Base-by-base conservation (phyloP, 1,284 basidiomycete species). In the Puccinia horiana region DNA sequence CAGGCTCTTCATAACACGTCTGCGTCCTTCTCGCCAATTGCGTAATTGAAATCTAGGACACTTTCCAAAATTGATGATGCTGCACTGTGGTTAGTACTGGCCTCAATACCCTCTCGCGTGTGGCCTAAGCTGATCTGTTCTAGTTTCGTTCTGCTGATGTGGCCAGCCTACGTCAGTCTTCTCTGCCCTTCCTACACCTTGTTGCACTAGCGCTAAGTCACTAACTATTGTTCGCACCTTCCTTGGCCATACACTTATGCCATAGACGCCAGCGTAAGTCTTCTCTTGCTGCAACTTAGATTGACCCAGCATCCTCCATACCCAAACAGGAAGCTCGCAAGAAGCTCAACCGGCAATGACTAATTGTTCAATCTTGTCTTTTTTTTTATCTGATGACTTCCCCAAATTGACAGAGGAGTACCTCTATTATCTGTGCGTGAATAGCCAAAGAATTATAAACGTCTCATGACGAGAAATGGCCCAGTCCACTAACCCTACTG, bases 101-200 rank as follows among this genome's bases (percentile, higher is more conserved):
- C 61, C 32, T 81, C 56, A 52, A 54, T 56, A 37, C 61, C 58
- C 47, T 63, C 56, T 35, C 67, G 37, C 42, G 72, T 75, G 61
- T 52, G 80, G 37, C 44, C 80, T 47, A 65, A 44, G 72, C 80
- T 81, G 80, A 81, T 81, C 49, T 52, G 61, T 63, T 75, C 72
- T 81, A 81, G 80, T 75, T 65, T 54, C 63, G 16, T 42, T 75
- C 65, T 81, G 52, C 56, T 81, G 80, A 81, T 81, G 72, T 81
- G 56, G 72, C 40, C 61, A 81, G 80, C 80, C 80, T 81, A 81
- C 72, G 80, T 81, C 56, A 75, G 80, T 81, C 80, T 75, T 81
- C 72, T 56, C 26, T 52, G 26, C 80, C 80, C 72, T 75, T 81
- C 80, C 32, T 49, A 54, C 16, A 9, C 70, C 72, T 65, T 37